Evolutionary conservation across 495 filamentous ascomycete genomes (phyloP).

Genomic region (Friedmanniomyces endolithicus): DNA sequence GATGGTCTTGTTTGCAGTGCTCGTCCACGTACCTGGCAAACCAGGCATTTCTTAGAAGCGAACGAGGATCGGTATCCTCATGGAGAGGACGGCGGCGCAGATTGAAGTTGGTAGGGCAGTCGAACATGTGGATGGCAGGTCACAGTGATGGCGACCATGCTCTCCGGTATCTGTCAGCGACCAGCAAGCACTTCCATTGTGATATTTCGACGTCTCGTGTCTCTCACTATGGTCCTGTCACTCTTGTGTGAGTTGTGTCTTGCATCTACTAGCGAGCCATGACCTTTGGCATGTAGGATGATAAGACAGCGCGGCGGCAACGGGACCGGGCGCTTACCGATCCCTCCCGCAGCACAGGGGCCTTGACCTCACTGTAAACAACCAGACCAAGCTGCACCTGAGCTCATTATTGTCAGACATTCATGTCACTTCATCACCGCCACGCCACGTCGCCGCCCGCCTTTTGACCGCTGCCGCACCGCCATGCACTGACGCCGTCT

Average conservation of each 20-base stretch:
- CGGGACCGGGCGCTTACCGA: neutral
- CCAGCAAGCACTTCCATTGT: neutral
- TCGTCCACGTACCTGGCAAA: conserved; percentile 55
- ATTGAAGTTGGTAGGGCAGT: neutral
- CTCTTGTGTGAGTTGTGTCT: neutral
- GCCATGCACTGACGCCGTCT: neutral
- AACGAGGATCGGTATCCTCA: neutral
- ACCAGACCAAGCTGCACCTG: too few relatives aligned
- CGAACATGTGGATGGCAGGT: neutral
- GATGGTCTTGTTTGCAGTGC: conserved; percentile 2
- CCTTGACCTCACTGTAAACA: too few relatives aligned
- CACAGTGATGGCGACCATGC: neutral
- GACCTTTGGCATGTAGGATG: neutral
- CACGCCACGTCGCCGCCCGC: neutral
- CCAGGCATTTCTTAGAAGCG: conserved; percentile 59
- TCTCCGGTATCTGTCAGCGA: neutral
- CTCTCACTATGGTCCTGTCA: neutral
- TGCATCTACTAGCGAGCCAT: too few relatives aligned
- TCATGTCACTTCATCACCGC: neutral
- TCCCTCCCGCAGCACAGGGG: neutral
- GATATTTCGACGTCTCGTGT: too few relatives aligned
- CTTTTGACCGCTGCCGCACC: too few relatives aligned
- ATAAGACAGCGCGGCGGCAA: neutral
- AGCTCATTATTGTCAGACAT: too few relatives aligned
- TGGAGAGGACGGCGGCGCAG: neutral